phyloP scores from a whole-genome alignment of 2,329 filamentous ascomycete genomes.

The Cordyceps cicadae region DNA sequence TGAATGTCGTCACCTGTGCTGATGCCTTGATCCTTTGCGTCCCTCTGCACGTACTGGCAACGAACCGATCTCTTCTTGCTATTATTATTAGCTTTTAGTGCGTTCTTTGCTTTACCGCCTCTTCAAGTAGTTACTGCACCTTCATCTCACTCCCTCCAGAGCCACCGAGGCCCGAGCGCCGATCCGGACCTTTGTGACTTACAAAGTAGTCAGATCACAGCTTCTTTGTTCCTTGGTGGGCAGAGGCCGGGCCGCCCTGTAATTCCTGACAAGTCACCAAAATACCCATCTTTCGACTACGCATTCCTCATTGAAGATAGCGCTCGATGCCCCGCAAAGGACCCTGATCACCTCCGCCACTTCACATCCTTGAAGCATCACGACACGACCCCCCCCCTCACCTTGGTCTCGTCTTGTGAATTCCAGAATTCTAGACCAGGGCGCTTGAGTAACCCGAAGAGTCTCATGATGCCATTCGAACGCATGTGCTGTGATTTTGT shows the following conservation, averaged over 20 bases:
- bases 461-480: neutral
- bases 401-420: too few species aligned
- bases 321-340: neutral
- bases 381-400: neutral
- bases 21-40: neutral
- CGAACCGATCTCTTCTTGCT: neutral
- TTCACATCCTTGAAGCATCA: neutral
- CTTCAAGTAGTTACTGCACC: neutral
- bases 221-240: neutral
- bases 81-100: too few species aligned
- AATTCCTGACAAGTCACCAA: neutral
- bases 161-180: neutral
- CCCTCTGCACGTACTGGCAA: neutral
- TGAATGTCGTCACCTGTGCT: neutral
- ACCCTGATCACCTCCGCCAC: constrained; percentile 9
- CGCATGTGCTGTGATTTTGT: neutral
- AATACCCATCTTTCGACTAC: neutral
- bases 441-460: neutral
- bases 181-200: neutral
- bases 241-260: too few species aligned
- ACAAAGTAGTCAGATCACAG: neutral
- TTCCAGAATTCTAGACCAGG: too few species aligned
- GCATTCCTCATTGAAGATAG: neutral
- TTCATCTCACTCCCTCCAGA: neutral
- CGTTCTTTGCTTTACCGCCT: neutral